Evolutionary conservation across 2,329 filamentous ascomycete species (phyloP), one percentile per base, ranked within the genome.

Genomic region (Myrmaecium sp.): DNA sequence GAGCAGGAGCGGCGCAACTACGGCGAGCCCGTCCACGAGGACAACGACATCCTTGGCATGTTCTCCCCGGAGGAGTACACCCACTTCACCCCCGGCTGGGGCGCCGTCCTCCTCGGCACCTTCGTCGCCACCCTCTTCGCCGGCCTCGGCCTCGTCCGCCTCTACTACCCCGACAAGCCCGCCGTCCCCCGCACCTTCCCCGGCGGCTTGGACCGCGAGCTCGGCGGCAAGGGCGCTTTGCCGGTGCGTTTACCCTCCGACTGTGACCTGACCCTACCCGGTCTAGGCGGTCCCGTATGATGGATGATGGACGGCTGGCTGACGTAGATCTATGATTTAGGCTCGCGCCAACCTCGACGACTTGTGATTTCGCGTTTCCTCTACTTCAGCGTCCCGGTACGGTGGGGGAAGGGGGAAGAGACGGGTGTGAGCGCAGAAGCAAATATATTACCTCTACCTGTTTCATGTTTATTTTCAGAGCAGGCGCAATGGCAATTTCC

Each of bases 1-100:
- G 78, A 83, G 55, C 89, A 98, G 60, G 89, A 95, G 56, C 75
- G 84, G 51, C 73, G 89, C 46, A 95, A 98, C 66, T 95, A 80
- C 51, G 84, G 84, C 55, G 91, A 98, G 57, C 81, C 86, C 8
- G 72, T 92, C 27, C 86, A 98, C 55, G 91, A 98, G 57, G 89
- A 98, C 54, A 78, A 94, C 55, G 91, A 98, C 52, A 66, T 83
- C 31, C 64, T 95, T 31, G 84, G 83, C 41, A 76, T 93, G 37
- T 86, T 98, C 57, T 77, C 80, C 26, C 72, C 82, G 3, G 74
- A 89, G 52, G 75, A 84, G 44, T 95, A 98, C 60, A 89, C 74
- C 30, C 86, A 89, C 64, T 68, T 70, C 45, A 75, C 67, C 26
- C 61, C 84, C 10, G 67, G 69, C 36, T 83, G 74, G 52, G 81